Evolutionary conservation across 106 monocot species (phyloP), one percentile per base, ranked within the genome.

Genomic region (Acanthochlamys bracteata): DNA sequence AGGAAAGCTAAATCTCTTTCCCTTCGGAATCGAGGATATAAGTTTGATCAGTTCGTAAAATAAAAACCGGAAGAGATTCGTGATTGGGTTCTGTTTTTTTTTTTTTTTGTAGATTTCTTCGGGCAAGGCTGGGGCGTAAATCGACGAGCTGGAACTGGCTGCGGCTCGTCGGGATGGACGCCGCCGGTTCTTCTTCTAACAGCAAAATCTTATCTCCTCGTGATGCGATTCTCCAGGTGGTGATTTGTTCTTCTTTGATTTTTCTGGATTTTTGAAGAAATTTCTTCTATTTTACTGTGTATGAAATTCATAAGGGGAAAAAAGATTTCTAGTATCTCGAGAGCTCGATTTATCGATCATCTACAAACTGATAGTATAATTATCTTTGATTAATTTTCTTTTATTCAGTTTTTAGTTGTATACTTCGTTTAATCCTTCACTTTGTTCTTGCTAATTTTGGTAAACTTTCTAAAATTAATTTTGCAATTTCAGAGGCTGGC

Each of bases 51-150:
- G n/a, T n/a, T n/a, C n/a, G n/a, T n/a, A n/a, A n/a, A n/a, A n/a
- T n/a, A n/a, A n/a, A n/a, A n/a, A n/a, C n/a, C n/a, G n/a, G n/a
- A n/a, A n/a, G n/a, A n/a, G n/a, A n/a, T n/a, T n/a, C n/a, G n/a
- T n/a, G n/a, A n/a, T n/a, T n/a, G n/a, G n/a, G n/a, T n/a, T n/a
- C n/a, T n/a, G n/a, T n/a, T n/a, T n/a, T n/a, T n/a, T n/a, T n/a
- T n/a, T n/a, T n/a, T n/a, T n/a, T n/a, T n/a, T n/a, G n/a, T n/a
- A n/a, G n/a, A n/a, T n/a, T n/a, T n/a, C n/a, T n/a, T n/a, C n/a
- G n/a, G n/a, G 59, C 41, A 68, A 81, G 49, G 71, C 90, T 86
- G 90, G 83, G 90, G 78, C 78, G 79, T 2, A 63, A 69, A 74
- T 70, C 74, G 73, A 67, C 56, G 25, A 57, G 49, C 74, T 70